Conservation (phyloP, 2,329 filamentous ascomycete species). For the Fusarium sp. region DNA sequence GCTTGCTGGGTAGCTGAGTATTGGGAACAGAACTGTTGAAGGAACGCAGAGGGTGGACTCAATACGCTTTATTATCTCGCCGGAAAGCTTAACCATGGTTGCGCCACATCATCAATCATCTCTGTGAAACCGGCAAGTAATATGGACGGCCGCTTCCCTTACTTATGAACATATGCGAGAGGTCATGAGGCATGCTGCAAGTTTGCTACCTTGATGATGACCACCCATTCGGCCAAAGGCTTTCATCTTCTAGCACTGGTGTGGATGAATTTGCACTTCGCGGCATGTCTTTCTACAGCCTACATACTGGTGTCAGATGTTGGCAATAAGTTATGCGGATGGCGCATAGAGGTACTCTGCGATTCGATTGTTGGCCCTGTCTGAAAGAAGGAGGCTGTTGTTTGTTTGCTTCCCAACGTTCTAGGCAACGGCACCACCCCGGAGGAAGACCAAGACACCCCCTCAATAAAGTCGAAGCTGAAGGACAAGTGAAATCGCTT, state of each 20-base stretch:
- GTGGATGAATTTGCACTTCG: conserved; percentile 13
- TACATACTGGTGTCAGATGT: conserved; percentile 33
- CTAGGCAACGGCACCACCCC: conserved; percentile 22
- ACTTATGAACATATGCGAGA: conserved; percentile 20
- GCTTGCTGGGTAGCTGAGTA: background rate
- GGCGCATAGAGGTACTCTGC: conserved; percentile 29
- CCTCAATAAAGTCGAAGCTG: conserved; percentile 8
- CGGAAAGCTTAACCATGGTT: conserved; percentile 18
- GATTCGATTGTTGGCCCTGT: conserved; percentile 37
- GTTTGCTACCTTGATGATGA: conserved; percentile 23
- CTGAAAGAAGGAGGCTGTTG: conserved; percentile 15
- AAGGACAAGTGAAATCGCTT: conserved; percentile 10
- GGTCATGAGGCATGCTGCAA: conserved; percentile 34
- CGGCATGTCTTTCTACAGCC: conserved; percentile 20
- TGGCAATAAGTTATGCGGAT: conserved; percentile 40
- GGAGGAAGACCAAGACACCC: conserved; percentile 11
- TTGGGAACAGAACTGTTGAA: background rate
- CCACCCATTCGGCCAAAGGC: conserved; percentile 21
- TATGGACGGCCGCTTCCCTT: conserved; percentile 11
- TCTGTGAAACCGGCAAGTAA: conserved; percentile 36
- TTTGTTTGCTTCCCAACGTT: conserved; percentile 32
- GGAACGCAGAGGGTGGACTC: conserved; percentile 12
- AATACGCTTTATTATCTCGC: conserved; percentile 35
- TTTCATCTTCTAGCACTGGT: conserved; percentile 8
- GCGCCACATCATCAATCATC: conserved; percentile 26